These are phyloP conservation scores for Leavenworthia alabamica DNA, from an alignment of 345 rosid genomes.

Conservation along the genomic window DNA sequence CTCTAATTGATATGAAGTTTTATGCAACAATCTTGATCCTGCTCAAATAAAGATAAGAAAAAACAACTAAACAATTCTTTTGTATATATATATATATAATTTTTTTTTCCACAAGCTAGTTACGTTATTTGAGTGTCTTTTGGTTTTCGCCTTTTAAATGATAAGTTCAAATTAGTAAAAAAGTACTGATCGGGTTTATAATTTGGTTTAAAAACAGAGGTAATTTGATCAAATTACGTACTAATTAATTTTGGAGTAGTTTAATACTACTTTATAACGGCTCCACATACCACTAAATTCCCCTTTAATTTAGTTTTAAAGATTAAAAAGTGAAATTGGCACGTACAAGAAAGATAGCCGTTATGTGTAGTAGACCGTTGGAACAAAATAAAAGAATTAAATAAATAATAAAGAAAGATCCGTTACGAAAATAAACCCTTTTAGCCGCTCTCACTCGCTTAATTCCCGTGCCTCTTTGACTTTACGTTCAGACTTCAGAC, in stretches of 20 bases:
- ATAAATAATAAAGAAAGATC: conserved; percentile 21
- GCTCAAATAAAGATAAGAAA: too few relatives aligned
- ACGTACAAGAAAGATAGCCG: conserved; percentile 22
- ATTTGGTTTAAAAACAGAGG: too few relatives aligned
- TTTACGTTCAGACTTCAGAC: conserved; percentile 8
- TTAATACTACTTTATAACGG: conserved; percentile 13
- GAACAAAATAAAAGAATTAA: not conserved
- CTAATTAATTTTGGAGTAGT: not conserved
- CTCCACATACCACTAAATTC: conserved; percentile 18
- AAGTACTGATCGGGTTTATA: too few relatives aligned
- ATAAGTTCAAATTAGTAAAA: not conserved
- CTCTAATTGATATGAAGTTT: not conserved
- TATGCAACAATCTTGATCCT: too few relatives aligned
- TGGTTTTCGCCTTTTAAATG: not conserved
- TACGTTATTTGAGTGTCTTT: not conserved
- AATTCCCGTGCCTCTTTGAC: conserved; percentile 24
- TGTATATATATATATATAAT: not conserved
- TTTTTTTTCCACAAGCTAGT: not conserved
- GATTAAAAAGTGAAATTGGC: conserved; percentile 7
- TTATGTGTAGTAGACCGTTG: conserved; percentile 26
- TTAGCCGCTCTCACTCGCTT: conserved; percentile 27
- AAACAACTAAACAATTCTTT: too few relatives aligned
- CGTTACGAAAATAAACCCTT: conserved; percentile 26
- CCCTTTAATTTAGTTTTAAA: not conserved
- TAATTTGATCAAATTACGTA: not conserved